Evolutionary conservation across 2,329 filamentous ascomycete species (phyloP).

Genomic region (Paraphoma chrysanthemicola): DNA sequence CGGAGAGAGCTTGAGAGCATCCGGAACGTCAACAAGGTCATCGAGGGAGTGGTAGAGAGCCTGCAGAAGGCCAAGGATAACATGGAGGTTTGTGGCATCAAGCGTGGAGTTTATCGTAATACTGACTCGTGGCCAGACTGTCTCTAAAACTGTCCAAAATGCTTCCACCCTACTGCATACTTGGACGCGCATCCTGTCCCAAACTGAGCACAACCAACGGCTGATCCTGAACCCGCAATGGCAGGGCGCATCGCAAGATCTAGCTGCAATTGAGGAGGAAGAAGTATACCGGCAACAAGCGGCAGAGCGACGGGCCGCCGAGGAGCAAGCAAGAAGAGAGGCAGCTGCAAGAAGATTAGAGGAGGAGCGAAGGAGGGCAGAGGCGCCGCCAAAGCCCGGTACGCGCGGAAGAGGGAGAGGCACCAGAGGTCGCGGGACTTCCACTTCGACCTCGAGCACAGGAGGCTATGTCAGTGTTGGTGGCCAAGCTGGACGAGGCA

Average conservation of each 20-base stretch:
- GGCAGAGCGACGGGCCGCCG: conserved; percentile 75
- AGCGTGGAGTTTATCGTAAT: background rate
- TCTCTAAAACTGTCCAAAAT: conserved; percentile 83
- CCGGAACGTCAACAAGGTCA: conserved; percentile 83
- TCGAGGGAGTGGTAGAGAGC: conserved; percentile 78
- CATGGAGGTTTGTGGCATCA: conserved; percentile 68
- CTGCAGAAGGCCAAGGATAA: conserved; percentile 76
- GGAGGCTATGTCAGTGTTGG: conserved; percentile 53
- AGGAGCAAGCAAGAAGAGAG: conserved; percentile 79
- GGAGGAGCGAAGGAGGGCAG: conserved; percentile 62
- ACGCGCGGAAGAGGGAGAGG: conserved; percentile 47
- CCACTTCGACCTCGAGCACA: conserved; percentile 35
- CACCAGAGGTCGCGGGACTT: conserved; percentile 39
- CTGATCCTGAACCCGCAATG: conserved; percentile 87
- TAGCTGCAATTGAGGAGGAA: conserved; percentile 86
- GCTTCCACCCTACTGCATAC: conserved; percentile 90
- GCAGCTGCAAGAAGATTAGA: conserved; percentile 65
- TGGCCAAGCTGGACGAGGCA: conserved; percentile 56
- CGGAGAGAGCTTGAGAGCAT: conserved; percentile 83
- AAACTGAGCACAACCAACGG: conserved; percentile 96
- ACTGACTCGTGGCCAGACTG: conserved; percentile 64
- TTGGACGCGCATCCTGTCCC: conserved; percentile 94
- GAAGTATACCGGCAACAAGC: conserved; percentile 75
- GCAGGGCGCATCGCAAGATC: conserved; percentile 86
- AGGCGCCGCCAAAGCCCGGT: conserved; percentile 59